Conservation (phyloP, 140 eudicot genomes). For the Flaveria floridana region DNA sequence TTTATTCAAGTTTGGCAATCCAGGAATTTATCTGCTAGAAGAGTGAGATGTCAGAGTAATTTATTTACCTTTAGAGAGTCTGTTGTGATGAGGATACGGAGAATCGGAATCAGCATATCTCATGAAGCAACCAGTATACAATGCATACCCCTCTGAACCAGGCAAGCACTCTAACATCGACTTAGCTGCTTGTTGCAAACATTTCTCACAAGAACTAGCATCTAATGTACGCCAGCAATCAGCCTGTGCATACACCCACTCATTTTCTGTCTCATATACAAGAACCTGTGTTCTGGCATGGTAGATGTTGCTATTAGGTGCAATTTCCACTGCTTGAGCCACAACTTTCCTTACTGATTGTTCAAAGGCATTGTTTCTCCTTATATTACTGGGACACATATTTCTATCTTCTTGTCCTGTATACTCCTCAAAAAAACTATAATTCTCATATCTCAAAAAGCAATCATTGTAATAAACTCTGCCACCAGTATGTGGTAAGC, state of each 20-base stretch:
- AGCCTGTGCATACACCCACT: slow-evolving; percentile 51
- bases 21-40: not conserved
- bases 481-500: slow-evolving; percentile 56
- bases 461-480: slow-evolving; percentile 65
- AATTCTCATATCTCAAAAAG: slow-evolving; percentile 57
- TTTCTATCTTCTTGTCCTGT: slow-evolving; percentile 30
- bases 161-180: slow-evolving; percentile 60
- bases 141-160: slow-evolving; percentile 49
- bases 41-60: not conserved
- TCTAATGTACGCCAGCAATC: slow-evolving; percentile 59
- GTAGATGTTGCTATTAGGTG: slow-evolving; percentile 37
- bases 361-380: slow-evolving; percentile 39
- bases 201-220: slow-evolving; percentile 44
- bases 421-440: slow-evolving; percentile 38
- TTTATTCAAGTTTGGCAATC: not conserved
- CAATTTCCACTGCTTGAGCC: slow-evolving; percentile 43
- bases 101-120: slow-evolving; percentile 39
- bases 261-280: slow-evolving; percentile 34
- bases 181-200: slow-evolving; percentile 53
- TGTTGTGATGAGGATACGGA: slow-evolving; percentile 21
- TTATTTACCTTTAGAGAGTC: slow-evolving; percentile 46
- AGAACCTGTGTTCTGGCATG: slow-evolving; percentile 36
- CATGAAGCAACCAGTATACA: slow-evolving; percentile 51
- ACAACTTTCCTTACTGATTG: slow-evolving; percentile 48
- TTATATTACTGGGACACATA: slow-evolving; percentile 42